Evolutionary conservation across 75 land plant species (phyloP).

Genomic region (Selaginella moellendorffii): DNA sequence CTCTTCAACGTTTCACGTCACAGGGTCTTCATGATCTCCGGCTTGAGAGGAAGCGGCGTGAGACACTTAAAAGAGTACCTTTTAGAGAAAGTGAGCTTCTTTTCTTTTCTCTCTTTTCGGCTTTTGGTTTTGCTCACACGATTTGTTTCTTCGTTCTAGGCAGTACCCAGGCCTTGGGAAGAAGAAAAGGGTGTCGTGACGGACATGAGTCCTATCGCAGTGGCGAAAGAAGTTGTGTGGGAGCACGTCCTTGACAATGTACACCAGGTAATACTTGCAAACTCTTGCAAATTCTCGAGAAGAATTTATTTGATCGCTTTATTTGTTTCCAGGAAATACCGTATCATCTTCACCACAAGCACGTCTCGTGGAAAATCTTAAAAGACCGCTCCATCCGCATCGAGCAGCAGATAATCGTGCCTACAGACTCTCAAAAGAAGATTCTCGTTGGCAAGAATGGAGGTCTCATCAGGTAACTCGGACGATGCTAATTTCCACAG

Average conservation of each 20-base stretch:
- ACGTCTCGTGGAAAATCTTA: constrained; percentile 75
- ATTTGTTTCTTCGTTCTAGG: constrained; percentile 36
- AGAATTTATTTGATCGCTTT: too few species aligned
- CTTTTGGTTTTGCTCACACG: too few species aligned
- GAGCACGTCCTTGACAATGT: constrained; percentile 66
- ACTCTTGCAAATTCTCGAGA: too few species aligned
- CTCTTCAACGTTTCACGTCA: too few species aligned
- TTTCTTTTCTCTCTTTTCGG: neutral
- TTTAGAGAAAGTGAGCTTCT: constrained; percentile 43
- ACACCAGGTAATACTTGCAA: constrained; percentile 98
- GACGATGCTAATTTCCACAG: constrained; percentile 25
- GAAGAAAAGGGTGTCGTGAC: constrained; percentile 53
- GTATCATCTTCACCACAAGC: constrained; percentile 64
- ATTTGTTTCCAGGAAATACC: too few species aligned
- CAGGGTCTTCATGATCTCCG: constrained; percentile 84
- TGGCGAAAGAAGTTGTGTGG: constrained; percentile 77
- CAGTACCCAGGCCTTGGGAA: constrained; percentile 91
- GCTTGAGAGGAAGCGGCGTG: constrained; percentile 74
- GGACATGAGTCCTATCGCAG: constrained; percentile 49
- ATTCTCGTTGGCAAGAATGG: constrained; percentile 85
- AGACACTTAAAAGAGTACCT: constrained; percentile 54
- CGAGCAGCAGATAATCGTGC: constrained; percentile 72
- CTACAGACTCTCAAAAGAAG: constrained; percentile 55
- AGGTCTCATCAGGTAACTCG: constrained; percentile 64
- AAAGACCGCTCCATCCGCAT: constrained; percentile 82